phyloP scores from a whole-genome alignment of 257 asterid genomes.

The Handroanthus guayacan region DNA sequence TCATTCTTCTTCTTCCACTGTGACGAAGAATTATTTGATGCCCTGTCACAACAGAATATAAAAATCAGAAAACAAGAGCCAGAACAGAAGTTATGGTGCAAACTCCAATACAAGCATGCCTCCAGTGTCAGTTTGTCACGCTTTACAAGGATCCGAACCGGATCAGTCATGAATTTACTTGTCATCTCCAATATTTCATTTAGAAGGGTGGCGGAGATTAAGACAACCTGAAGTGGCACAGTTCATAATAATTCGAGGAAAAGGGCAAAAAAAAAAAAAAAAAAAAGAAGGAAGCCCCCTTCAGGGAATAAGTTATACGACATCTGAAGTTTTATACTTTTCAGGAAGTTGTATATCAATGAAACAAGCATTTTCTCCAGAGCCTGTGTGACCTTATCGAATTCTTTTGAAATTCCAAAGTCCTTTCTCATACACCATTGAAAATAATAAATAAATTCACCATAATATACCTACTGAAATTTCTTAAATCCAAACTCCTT shows the following conservation, averaged over 20 bases:
- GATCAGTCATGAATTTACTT: constrained; percentile 98
- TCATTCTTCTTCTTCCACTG: constrained; percentile 97
- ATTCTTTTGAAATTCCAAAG: not conserved
- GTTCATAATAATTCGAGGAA: not conserved
- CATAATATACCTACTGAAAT: not conserved
- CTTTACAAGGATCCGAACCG: constrained; percentile 95
- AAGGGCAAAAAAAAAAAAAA: too few relatives aligned
- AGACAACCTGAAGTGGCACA: constrained; percentile 70
- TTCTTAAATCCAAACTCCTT: constrained; percentile 3
- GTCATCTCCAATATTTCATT: constrained; percentile 97
- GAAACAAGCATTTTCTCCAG: not conserved
- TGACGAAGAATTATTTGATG: constrained; percentile 95
- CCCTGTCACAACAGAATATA: constrained; percentile 58
- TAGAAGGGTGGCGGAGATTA: constrained; percentile 96
- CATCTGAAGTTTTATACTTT: not conserved
- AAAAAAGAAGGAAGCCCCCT: not conserved
- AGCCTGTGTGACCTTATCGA: not conserved
- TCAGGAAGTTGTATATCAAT: not conserved
- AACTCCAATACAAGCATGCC: constrained; percentile 46
- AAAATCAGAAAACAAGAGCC: constrained; percentile 14
- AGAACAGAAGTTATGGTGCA: constrained; percentile 7
- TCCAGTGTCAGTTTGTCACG: constrained; percentile 99
- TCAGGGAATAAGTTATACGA: not conserved
- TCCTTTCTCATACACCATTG: not conserved
- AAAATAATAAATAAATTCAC: not conserved